A percentile compares a stretch with the other conserved stretches of the same genome.
Conservation (phyloP, 148 eudicot genomes). For the Cornus kousa region DNA sequence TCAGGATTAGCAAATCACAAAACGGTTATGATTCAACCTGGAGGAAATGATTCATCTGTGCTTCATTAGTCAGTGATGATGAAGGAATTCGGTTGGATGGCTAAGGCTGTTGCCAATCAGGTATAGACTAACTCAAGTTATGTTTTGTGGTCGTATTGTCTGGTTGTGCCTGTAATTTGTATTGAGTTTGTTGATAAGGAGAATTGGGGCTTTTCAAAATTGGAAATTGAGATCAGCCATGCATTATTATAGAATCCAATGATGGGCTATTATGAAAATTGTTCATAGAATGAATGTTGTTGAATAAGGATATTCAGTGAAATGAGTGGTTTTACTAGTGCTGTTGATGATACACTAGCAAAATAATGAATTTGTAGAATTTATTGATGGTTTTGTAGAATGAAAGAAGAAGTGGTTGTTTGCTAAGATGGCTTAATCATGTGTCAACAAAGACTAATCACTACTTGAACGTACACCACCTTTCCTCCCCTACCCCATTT, state of each 20-base stretch:
- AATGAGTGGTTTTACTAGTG: no score
- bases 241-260: neutral
- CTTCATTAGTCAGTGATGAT: slow-evolving; percentile 50
- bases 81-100: slow-evolving; percentile 46
- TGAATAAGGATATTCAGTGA: no score
- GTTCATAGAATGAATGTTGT: no score
- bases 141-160: neutral
- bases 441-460: no score
- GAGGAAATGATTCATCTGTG: slow-evolving; percentile 39
- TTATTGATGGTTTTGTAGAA: no score
- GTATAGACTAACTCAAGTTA: slow-evolving; percentile 9
- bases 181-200: neutral
- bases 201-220: neutral
- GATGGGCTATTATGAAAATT: neutral
- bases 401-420: no score
- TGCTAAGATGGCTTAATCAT: no score
- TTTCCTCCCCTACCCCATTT: no score
- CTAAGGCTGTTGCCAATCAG: slow-evolving; percentile 51
- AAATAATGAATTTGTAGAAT: no score
- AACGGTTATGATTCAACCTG: slow-evolving; percentile 40
- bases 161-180: neutral
- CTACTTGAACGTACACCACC: no score
- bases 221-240: neutral
- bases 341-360: no score
- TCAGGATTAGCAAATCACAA: slow-evolving; percentile 47